Evolutionary conservation across 805 yeast species (phyloP), one percentile per base, ranked within the genome.

Genomic region (Candida glaebosa): DNA sequence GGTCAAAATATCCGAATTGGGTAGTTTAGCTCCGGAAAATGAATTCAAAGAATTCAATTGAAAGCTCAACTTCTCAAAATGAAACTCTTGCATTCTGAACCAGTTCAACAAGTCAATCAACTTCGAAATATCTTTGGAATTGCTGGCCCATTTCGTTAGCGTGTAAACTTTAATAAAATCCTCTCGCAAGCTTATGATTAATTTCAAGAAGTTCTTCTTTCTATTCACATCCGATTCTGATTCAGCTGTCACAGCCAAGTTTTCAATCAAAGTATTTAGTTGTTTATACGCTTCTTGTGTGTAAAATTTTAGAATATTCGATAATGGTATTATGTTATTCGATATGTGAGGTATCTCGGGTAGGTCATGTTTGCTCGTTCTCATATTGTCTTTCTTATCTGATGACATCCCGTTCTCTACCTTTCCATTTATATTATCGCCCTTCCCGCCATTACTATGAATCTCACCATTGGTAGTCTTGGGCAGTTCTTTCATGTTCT

Each of bases 1-100:
- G 0, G 98, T 90, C 18, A 81, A 75, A 16, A 93, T 60, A 61
- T 93, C 99, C 0, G 96, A 93, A 59, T 88, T 87, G 4, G 96
- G 96, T 40, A 91, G 65, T 54, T 95, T 90, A 0, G 99, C 98
- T 20, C 89, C 86, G 1, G 88, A 77, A n/a, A 83, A 78, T 39
- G 80, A 77, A 48, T 82, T 86, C 18, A 85, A 67, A n/a, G 73
- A 71, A 47, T 82, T 85, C 31, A 89, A 67, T 9, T 84, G 81
- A 65, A 82, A 75, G 15, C 84, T 77, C 65, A 81, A 50, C 44
- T 64, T 63, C 18, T 69, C 84, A 53, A 74, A 90, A 57, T 74
- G 75, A 55, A 76, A 79, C 54, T 87, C 86, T 53, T 88, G 95
- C 37, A 81, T 81, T 46, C 93, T 71, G 31, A 93, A 72, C 93